Percentiles rank a stretch among this genome's conserved stretches.
Evolutionary conservation across 768 basidiomycete genomes (phyloP).

Genomic region (Chlorophyllum brunneum): DNA sequence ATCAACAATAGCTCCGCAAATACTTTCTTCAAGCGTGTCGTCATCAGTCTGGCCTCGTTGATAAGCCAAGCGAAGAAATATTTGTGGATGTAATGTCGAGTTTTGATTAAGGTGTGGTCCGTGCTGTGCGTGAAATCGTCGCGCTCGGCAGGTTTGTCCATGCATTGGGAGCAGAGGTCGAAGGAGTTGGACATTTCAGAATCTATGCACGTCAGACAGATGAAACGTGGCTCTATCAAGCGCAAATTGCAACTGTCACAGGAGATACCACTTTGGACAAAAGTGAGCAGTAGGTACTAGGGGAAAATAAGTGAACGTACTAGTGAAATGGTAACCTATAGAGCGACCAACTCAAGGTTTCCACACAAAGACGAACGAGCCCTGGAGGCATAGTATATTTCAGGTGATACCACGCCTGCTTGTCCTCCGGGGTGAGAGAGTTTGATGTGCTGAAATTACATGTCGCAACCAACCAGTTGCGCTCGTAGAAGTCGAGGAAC

Average conservation of each 20-base stretch:
- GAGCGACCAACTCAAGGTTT: slow-evolving; percentile 29
- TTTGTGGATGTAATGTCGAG: background rate
- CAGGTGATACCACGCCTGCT: slow-evolving; percentile 26
- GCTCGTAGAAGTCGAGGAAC: slow-evolving; percentile 27
- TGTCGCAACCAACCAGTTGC: slow-evolving; percentile 24
- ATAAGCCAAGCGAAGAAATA: slow-evolving; percentile 5
- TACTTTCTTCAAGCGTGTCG: slow-evolving; percentile 2
- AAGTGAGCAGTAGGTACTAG: background rate
- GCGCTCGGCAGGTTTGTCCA: background rate
- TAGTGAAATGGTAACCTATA: slow-evolving; percentile 32
- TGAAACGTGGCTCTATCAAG: slow-evolving; percentile 26
- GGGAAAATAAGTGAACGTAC: slow-evolving; percentile 19
- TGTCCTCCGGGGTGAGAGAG: slow-evolving; percentile 24
- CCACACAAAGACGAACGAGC: slow-evolving; percentile 31
- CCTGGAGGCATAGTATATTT: slow-evolving; percentile 28
- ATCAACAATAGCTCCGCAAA: background rate
- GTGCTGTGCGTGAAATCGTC: slow-evolving; percentile 2
- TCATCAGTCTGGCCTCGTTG: background rate
- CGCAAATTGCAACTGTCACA: slow-evolving; percentile 30
- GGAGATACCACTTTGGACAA: slow-evolving; percentile 20
- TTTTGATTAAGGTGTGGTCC: slow-evolving; percentile 11
- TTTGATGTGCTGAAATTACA: slow-evolving; percentile 23
- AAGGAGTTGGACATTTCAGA: slow-evolving; percentile 24
- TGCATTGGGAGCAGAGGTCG: slow-evolving; percentile 9
- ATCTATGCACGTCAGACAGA: slow-evolving; percentile 30